Base-by-base conservation (phyloP, 805 yeast genomes). In the Jamesozyma rosinii region DNA sequence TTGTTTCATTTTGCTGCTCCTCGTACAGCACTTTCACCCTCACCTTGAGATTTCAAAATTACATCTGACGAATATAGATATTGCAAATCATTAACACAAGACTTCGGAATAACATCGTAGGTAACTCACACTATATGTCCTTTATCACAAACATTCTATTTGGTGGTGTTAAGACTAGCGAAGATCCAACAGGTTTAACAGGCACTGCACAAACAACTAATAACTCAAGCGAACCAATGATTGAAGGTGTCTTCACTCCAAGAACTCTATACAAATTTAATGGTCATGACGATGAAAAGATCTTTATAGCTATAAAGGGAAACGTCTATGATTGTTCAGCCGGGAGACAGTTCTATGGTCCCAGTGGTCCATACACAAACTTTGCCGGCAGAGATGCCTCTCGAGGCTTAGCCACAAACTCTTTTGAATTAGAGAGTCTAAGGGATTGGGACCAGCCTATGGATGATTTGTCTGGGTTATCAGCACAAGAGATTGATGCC, bases 371-470 rank as follows among this genome's bases (percentile, higher is more conserved):
- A 0, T 90, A 90, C 65, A 79, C 84, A 35, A 86, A 84, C 58
- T 90, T 90, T 70, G 97, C 97, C 0, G 97, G 97, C 1, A 82
- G 85, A 52, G 97, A 90, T 65, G 97, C 97, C 3, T 82, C 94
- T 0, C 71, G 97, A 50, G 97, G 97, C 0, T 72, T 90, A 44
- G 96, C 96, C 0, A 68, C 76, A 54, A 89, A 88, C 63, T 83
- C 95, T 15, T 90, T 89, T 64, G 97, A 88, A 40, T 50, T 69
- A 19, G 75, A 69, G 42, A 71, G 71, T 59, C 68, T 92, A 22
- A 82, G 79, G 32, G 74, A 81, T 9, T 68, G 85, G 57, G 85
- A 80, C 48, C 70, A 82, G 57, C 94, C 95, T 4, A 74, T 92
- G 46, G 98, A 92, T 56, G 66, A 67, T 5, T 70, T 92, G 45